phyloP scores from a whole-genome alignment of 257 asterid genomes.

The Voacanga thouarsii region DNA sequence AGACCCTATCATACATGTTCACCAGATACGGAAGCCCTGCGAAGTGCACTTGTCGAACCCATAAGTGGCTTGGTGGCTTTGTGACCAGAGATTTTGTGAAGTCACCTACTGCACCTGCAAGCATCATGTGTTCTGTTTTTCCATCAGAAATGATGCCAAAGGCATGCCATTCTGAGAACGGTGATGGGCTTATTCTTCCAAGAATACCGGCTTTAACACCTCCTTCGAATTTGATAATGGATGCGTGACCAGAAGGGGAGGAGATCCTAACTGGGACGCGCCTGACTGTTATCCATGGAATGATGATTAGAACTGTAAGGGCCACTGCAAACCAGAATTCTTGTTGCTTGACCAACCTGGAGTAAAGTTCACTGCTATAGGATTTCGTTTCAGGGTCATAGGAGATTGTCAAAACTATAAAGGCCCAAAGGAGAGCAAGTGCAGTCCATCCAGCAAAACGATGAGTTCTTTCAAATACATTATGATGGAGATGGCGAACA shows the following conservation, averaged over 20 bases:
- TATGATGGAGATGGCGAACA: constrained; percentile 80
- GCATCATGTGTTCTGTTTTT: constrained; percentile 60
- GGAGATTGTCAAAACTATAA: constrained; percentile 43
- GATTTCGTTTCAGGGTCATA: constrained; percentile 47
- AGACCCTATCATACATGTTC: constrained; percentile 53
- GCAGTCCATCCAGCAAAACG: constrained; percentile 67
- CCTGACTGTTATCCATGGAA: constrained; percentile 61
- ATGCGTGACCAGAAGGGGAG: constrained; percentile 70
- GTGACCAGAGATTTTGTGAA: constrained; percentile 54
- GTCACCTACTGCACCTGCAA: constrained; percentile 81
- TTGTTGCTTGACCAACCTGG: constrained; percentile 33
- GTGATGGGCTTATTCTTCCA: constrained; percentile 75
- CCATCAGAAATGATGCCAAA: constrained; percentile 70
- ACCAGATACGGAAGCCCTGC: constrained; percentile 67
- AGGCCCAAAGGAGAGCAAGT: constrained; percentile 54
- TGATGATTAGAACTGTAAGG: constrained; percentile 40
- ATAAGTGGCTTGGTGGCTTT: constrained; percentile 49
- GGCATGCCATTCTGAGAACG: constrained; percentile 79
- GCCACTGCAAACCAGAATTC: constrained; percentile 57
- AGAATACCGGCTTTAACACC: constrained; percentile 59
- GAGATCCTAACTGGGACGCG: constrained; percentile 49
- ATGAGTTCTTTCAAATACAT: constrained; percentile 65
- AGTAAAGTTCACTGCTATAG: constrained; percentile 27
- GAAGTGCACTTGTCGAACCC: constrained; percentile 69
- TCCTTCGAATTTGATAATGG: constrained; percentile 60